These are phyloP conservation scores for Xylaria scruposa DNA, from an alignment of 495 filamentous ascomycete species.

Conservation along the genomic window DNA sequence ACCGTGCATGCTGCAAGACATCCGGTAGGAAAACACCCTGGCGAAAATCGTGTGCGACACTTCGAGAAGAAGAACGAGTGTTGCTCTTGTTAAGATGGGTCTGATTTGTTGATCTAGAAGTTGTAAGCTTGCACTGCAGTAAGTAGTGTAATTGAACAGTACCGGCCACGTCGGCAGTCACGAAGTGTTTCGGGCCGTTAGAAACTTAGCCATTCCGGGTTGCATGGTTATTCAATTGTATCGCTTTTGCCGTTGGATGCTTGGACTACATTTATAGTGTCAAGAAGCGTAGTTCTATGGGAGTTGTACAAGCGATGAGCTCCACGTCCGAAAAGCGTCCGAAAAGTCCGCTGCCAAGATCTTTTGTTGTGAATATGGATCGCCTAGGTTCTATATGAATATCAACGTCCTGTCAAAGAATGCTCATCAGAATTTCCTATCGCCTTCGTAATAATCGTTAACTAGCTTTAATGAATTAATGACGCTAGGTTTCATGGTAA, in stretches of 20 bases:
- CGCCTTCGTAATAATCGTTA: neutral
- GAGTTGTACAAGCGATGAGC: neutral
- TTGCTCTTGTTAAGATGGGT: neutral
- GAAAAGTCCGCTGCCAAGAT: slow-evolving; percentile 7
- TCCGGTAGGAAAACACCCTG: slow-evolving; percentile 9
- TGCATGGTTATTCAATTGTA: neutral
- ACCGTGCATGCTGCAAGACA: slow-evolving; percentile 26
- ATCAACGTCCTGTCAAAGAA: neutral
- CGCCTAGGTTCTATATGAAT: neutral
- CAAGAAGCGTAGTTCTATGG: neutral
- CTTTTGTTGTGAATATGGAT: neutral
- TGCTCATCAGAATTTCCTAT: neutral
- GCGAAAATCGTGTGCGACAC: slow-evolving; percentile 14
- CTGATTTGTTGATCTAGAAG: neutral
- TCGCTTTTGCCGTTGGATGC: neutral
- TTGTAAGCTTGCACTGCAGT: neutral
- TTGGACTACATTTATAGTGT: neutral
- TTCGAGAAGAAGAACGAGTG: slow-evolving; percentile 6
- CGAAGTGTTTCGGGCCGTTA: neutral
- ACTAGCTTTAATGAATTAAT: neutral
- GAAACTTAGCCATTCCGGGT: neutral
- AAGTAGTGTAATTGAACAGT: neutral
- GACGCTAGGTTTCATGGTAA: neutral
- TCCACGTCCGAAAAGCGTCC: neutral
- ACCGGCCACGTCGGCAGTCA: neutral